Conservation (phyloP, 805 yeast genomes). For the Jamesozyma spencerorum region DNA sequence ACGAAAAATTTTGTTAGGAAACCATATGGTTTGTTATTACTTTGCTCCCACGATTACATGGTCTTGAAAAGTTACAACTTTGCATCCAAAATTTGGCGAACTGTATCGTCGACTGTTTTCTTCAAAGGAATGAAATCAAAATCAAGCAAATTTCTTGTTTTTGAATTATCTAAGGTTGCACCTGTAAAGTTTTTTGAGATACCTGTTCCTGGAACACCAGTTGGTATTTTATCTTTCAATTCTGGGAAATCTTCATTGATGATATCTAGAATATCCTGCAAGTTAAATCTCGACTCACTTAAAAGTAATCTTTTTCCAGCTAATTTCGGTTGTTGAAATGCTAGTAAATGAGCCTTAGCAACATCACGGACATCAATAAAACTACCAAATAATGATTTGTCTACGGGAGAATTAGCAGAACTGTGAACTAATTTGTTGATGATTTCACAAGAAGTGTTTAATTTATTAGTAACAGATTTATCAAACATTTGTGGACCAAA, state of each 20-base stretch:
- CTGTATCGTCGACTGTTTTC: too few relatives aligned
- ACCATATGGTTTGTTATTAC: too few relatives aligned
- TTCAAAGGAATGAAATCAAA: too few relatives aligned
- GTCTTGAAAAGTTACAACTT: too few relatives aligned
- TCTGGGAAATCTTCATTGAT: constrained; percentile 35
- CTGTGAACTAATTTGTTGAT: constrained; percentile 25
- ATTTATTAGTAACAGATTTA: constrained; percentile 31
- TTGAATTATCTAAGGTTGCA: too few relatives aligned
- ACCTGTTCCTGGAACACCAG: too few relatives aligned
- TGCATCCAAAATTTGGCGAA: too few relatives aligned
- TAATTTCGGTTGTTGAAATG: constrained; percentile 34
- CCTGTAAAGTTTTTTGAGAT: too few relatives aligned
- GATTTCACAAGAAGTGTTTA: constrained; percentile 38
- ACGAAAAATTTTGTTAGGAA: too few relatives aligned
- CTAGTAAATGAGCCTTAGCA: constrained; percentile 46
- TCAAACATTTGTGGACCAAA: constrained; percentile 53
- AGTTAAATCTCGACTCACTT: constrained; percentile 18
- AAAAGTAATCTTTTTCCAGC: constrained; percentile 30
- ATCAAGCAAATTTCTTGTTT: too few relatives aligned
- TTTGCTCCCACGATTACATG: too few relatives aligned
- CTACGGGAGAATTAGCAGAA: constrained; percentile 14
- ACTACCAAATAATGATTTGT: constrained; percentile 8
- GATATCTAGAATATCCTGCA: constrained; percentile 24
- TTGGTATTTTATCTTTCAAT: constrained; percentile 38
- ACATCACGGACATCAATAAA: constrained; percentile 54